These are phyloP conservation scores for Kingdonia uniflora DNA, from an alignment of 164 flowering plant genomes.

Conservation along the genomic window DNA sequence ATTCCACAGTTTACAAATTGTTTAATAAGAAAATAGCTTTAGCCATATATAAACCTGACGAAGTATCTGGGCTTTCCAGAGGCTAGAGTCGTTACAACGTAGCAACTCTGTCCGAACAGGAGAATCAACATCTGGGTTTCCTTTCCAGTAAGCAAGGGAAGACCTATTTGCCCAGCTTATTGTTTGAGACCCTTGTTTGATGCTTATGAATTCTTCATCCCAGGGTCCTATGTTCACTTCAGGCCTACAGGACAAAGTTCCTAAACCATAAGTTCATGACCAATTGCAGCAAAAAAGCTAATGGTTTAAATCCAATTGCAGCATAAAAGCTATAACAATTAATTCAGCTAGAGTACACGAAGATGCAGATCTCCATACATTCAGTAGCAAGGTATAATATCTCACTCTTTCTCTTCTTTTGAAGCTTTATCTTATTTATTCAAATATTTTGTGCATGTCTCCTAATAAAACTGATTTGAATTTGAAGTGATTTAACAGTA, in stretches of 20 bases:
- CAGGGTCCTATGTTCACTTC: slow-evolving; percentile 60
- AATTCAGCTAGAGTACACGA: no score
- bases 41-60: slow-evolving; percentile 46
- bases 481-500: no score
- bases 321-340: no score
- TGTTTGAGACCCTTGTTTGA: slow-evolving; percentile 53
- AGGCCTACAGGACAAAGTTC: slow-evolving; percentile 41
- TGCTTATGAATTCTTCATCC: slow-evolving; percentile 63
- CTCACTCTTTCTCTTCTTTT: no score
- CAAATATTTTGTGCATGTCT: no score
- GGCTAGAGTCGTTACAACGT: slow-evolving; percentile 44
- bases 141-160: slow-evolving; percentile 82
- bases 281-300: neutral
- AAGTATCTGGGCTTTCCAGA: slow-evolving; percentile 66
- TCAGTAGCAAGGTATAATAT: no score
- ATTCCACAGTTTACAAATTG: no score
- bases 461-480: no score
- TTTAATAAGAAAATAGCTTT: neutral
- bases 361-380: no score
- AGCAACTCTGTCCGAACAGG: slow-evolving; percentile 47
- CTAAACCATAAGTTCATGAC: neutral
- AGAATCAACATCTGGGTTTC: slow-evolving; percentile 73
- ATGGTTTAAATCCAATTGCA: neutral
- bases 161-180: slow-evolving; percentile 40
- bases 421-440: no score